Evolutionary conservation across 768 basidiomycete genomes (phyloP), one percentile per base, ranked within the genome.

Genomic region (Boletus coccyginus): DNA sequence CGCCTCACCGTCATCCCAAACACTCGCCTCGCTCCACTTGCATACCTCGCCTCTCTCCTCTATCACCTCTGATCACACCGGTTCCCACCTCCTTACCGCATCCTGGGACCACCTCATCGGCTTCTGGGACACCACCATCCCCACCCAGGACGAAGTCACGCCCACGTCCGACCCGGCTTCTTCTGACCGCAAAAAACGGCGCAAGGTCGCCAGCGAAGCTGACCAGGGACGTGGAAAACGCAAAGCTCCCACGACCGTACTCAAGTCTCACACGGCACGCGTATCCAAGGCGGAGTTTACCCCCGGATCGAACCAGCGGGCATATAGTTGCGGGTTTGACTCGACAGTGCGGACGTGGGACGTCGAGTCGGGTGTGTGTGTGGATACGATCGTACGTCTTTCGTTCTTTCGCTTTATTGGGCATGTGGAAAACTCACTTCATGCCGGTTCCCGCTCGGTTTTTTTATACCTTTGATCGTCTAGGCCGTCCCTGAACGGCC

Each of bases 301-400:
- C 12, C 66, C 68, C 4, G 77, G 73, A 49, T 66, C 63, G 19
- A 67, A 59, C 40, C 50, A 66, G 50, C 58, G 72, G 53, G 94
- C 86, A 31, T 84, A 85, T 59, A 92, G 90, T 62, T 88, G 87
- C 65, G 90, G 92, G 0, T 92, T 92, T 66, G 95, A 97, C 72
- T 96, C 94, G 31, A 92, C 92, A 0, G 84, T 98, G 7, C 79
- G 93, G 24, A 75, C 79, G 3, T 99, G 96, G 96, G 93, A 97
- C 65, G 77, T 88, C 4, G 88, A 92, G 62, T 80, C 76, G 39
- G 92, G 89, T 3, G 72, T 92, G 7, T 93, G 88, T 56, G 75
- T 78, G 0, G 69, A 80, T 43, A 91, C 89, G 1, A 83, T 90
- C 44, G 90, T 92, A 60, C 52, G 61, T 46, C 35, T 56, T 21